Conservation (phyloP, 768 basidiomycete genomes). For the Rhodotorula diobovata region DNA sequence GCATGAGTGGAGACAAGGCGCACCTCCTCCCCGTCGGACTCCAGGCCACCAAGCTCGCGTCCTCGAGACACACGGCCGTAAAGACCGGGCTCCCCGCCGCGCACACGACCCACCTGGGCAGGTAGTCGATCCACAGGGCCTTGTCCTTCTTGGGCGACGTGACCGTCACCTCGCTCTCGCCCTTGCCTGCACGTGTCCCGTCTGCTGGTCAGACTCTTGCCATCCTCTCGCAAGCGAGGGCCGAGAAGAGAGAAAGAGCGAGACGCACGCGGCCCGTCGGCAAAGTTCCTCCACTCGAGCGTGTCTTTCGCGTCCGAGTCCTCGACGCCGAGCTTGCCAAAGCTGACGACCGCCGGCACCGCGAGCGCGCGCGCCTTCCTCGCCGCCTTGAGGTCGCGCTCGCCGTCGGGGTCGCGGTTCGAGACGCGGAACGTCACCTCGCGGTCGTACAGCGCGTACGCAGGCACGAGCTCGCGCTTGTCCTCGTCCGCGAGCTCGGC, state of each 20-base stretch:
- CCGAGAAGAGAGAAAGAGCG: not conserved
- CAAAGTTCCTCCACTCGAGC: constrained; percentile 74
- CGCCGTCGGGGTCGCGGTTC: constrained; percentile 8
- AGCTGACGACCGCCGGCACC: constrained; percentile 59
- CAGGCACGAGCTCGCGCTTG: constrained; percentile 19
- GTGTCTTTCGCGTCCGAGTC: constrained; percentile 59
- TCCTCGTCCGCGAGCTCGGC: not conserved
- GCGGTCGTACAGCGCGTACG: constrained; percentile 21
- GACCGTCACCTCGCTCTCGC: constrained; percentile 65
- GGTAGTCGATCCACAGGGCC: constrained; percentile 83
- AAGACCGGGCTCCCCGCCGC: constrained; percentile 63
- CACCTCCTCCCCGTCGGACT: constrained; percentile 78
- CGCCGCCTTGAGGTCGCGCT: constrained; percentile 31
- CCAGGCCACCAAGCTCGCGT: constrained; percentile 78
- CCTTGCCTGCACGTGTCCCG: constrained; percentile 45
- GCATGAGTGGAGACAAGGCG: constrained; percentile 31
- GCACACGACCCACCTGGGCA: constrained; percentile 66
- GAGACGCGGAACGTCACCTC: constrained; percentile 31
- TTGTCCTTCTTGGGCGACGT: constrained; percentile 60
- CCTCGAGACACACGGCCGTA: constrained; percentile 71
- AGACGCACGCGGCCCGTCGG: constrained; percentile 56
- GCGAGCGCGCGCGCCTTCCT: constrained; percentile 55
- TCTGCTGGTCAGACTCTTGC: not conserved
- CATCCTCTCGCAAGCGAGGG: too few species aligned
- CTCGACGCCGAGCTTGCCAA: constrained; percentile 58